Percentiles rank a stretch among this genome's conserved stretches.
These are phyloP conservation scores for Penicilliopsis zonata DNA, from an alignment of 495 filamentous ascomycete species.

Conservation along the genomic window DNA sequence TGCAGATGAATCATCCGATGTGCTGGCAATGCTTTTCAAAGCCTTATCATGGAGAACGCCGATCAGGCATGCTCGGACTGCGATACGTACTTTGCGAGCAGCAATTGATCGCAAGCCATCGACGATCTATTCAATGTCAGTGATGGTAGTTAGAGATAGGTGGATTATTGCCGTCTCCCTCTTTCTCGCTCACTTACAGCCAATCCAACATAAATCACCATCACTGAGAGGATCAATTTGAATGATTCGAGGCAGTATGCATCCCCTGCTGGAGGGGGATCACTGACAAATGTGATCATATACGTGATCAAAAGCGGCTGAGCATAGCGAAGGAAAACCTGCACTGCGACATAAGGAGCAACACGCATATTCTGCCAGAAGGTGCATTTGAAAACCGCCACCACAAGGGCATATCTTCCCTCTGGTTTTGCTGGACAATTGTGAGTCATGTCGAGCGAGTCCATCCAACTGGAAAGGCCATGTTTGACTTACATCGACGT, in stretches of 20 bases:
- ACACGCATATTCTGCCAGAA: slow-evolving; percentile 47
- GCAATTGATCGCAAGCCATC: no score
- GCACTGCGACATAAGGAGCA: no score
- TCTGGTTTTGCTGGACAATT: slow-evolving; percentile 15
- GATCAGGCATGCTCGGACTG: slow-evolving; percentile 44
- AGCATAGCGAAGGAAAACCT: no score
- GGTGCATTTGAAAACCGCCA: slow-evolving; percentile 33
- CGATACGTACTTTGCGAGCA: no score
- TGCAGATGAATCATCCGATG: no score
- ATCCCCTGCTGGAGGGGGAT: slow-evolving; percentile 26
- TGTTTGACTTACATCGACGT: no score
- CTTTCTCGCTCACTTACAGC: slow-evolving; percentile 29
- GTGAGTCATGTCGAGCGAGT: neutral
- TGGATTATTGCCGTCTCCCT: slow-evolving; percentile 46
- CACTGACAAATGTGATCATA: slow-evolving; percentile 4
- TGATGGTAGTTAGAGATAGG: slow-evolving; percentile 46
- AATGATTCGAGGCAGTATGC: slow-evolving; percentile 46
- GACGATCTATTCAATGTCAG: no score
- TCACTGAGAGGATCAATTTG: no score
- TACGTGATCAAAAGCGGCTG: slow-evolving; percentile 12
- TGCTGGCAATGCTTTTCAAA: no score
- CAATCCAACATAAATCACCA: slow-evolving; percentile 51
- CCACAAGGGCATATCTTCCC: slow-evolving; percentile 28
- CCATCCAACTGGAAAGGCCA: neutral
- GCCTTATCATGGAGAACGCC: slow-evolving; percentile 42